Base-by-base conservation (phyloP, 2,329 filamentous ascomycete species). In the Ceratocystis alfenasii region DNA sequence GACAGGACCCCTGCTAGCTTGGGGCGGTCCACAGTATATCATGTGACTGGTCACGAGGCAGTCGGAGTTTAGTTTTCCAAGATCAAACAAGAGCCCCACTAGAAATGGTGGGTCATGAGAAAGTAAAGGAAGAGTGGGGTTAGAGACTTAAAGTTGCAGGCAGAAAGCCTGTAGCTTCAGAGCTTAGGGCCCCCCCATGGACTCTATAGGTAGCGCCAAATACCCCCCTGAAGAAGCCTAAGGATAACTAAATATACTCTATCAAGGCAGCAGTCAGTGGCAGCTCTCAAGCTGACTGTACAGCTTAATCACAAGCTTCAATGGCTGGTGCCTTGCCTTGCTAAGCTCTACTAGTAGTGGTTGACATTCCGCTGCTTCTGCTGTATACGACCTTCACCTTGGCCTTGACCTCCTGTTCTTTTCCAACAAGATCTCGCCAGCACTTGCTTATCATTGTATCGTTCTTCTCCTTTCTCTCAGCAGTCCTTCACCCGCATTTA, bases 221-320 rank as follows among this genome's bases (percentile, higher is more conserved):
- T 2, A 8, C 1, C 28, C 12, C 53, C 55, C 30, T 33, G 15
- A 36, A 59, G 28, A 20, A 1, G 50, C 48, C 48, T 5, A 12
- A 53, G 22, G 12, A 15, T 41, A 41, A 5, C 3, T 5, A 5
- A 15, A 15, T 15, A 1, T 5, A 41, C 36, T 4, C 36, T 12
- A 15, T 15, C 36, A 12, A 41, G 36, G 36, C 36, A 41, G 36
- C 36, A 28, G 48, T 5, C 48, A 53, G 48, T 12, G 48, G 48
- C 8, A 20, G n/a, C 48, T 50, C 48, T 8, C 48, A 4, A 25
- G 55, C 55, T 55, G 50, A 59, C 55, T 33, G n/a, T 30, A 59
- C 2, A 30, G n/a, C 55, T 59, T 30, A 57, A 59, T 59, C 55
- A 59, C 55, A 59, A 59, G 55, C 55, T 59, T 57, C 53, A 59